A percentile compares a stretch with the other conserved stretches of the same genome.
phyloP scores from a whole-genome alignment of 2,329 filamentous ascomycete species.

The Ceratocystis colombiana region DNA sequence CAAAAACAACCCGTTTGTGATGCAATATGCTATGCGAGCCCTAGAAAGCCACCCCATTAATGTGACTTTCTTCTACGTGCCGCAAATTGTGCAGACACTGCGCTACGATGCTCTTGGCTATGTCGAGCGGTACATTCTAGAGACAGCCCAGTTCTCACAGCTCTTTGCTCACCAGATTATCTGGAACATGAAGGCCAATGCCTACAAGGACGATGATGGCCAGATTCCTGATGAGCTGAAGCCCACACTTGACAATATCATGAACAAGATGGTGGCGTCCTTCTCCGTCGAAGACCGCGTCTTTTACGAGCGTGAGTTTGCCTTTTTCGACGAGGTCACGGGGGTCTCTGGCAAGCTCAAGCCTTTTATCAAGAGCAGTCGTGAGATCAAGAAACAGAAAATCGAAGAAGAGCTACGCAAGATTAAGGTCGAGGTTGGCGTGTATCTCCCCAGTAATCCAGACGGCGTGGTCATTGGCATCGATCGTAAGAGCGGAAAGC shows the following conservation, averaged over 20 bases:
- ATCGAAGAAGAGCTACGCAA: conserved; percentile 97
- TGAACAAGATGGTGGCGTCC: conserved; percentile 68
- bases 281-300: conserved; percentile 68
- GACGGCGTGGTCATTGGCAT: conserved; percentile 97
- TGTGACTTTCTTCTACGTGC: conserved; percentile 97
- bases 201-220: conserved; percentile 93
- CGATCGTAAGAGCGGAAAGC: conserved; percentile 94
- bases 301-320: conserved; percentile 91
- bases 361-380: conserved; percentile 80
- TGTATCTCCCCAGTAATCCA: conserved; percentile 93
- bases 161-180: conserved; percentile 98
- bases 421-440: conserved; percentile 92
- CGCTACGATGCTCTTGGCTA: conserved; percentile 90
- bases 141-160: conserved; percentile 96
- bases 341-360: conserved; percentile 91
- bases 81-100: conserved; percentile 91
- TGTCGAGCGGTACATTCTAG: conserved; percentile 89
- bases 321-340: conserved; percentile 97
- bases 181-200: conserved; percentile 99
- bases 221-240: conserved; percentile 85
- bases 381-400: conserved; percentile 97
- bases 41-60: conserved; percentile 92
- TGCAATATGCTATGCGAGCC: conserved; percentile 94
- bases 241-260: conserved; percentile 83
- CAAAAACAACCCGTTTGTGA: conserved; percentile 79